Percentiles rank a stretch among this genome's conserved stretches.
These are phyloP conservation scores for Xerophyta viscosa DNA, from an alignment of 106 monocot species.

Conservation along the genomic window DNA sequence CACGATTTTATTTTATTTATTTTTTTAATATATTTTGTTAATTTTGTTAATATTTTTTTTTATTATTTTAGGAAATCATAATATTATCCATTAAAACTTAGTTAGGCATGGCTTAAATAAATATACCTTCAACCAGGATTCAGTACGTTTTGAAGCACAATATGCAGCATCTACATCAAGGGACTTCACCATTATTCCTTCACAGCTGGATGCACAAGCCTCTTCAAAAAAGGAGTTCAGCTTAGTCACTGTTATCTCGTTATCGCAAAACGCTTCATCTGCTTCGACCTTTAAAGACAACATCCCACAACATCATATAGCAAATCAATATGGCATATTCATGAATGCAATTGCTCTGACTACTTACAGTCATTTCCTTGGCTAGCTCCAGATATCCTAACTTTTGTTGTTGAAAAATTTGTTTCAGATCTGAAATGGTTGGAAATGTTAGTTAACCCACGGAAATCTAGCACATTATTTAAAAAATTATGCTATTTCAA, in stretches of 20 bases:
- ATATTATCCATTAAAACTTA: too few species aligned
- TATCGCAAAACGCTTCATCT: conserved; percentile 44
- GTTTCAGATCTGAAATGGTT: conserved; percentile 46
- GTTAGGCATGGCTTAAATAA: neutral
- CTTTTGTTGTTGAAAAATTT: conserved; percentile 52
- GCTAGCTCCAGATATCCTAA: conserved; percentile 69
- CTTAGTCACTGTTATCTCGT: conserved; percentile 43
- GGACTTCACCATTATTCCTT: conserved; percentile 89
- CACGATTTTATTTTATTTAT: too few species aligned
- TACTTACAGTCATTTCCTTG: conserved; percentile 61
- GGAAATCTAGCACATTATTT: too few species aligned
- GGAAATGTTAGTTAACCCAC: neutral
- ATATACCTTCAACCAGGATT: conserved; percentile 85
- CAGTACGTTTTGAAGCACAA: conserved; percentile 82
- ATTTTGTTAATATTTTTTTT: too few species aligned
- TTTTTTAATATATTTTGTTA: too few species aligned
- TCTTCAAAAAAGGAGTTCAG: conserved; percentile 74
- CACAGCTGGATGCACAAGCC: conserved; percentile 79
- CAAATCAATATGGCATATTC: neutral
- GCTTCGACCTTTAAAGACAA: conserved; percentile 57
- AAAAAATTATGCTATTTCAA: too few species aligned
- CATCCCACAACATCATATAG: neutral
- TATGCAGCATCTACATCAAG: conserved; percentile 83
- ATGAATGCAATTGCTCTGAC: neutral
- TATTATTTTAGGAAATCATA: too few species aligned